phyloP scores from a whole-genome alignment of 129 eudicot species.

The Flaveria linearis region DNA sequence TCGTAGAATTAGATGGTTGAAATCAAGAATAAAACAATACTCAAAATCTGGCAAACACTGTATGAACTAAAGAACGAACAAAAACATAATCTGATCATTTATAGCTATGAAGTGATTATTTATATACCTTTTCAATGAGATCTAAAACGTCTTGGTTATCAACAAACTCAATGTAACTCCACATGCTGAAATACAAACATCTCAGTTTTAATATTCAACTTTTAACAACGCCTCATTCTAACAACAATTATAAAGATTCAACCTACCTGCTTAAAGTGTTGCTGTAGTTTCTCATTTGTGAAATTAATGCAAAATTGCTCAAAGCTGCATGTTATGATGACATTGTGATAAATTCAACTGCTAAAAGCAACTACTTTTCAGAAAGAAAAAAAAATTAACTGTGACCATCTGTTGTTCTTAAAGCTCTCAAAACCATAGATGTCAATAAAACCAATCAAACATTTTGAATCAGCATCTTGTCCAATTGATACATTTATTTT shows the following conservation, averaged over 20 bases:
- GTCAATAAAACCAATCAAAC: slow-evolving; percentile 94
- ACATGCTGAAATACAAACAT: slow-evolving; percentile 70
- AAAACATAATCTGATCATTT: too few species aligned
- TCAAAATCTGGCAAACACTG: too few species aligned
- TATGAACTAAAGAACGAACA: too few species aligned
- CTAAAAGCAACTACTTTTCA: neutral
- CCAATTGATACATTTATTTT: slow-evolving; percentile 91
- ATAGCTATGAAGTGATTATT: too few species aligned
- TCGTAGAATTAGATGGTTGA: too few species aligned
- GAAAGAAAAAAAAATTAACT: neutral
- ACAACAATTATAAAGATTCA: slow-evolving; percentile 16
- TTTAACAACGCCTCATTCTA: slow-evolving; percentile 11
- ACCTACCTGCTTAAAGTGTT: slow-evolving; percentile 96
- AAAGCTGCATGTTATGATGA: slow-evolving; percentile 59
- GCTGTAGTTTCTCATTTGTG: slow-evolving; percentile 98
- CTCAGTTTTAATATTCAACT: slow-evolving; percentile 11
- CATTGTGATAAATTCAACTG: slow-evolving; percentile 23
- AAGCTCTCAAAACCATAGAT: slow-evolving; percentile 99
- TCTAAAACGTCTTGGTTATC: too few species aligned
- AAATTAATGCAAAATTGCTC: slow-evolving; percentile 98
- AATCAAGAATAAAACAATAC: too few species aligned
- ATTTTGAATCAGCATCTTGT: slow-evolving; percentile 75
- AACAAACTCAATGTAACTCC: too few species aligned
- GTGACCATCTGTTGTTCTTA: slow-evolving; percentile 76
- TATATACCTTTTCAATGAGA: too few species aligned